These are phyloP conservation scores for Stevia rebaudiana DNA, from an alignment of 140 eudicot species.

Conservation along the genomic window DNA sequence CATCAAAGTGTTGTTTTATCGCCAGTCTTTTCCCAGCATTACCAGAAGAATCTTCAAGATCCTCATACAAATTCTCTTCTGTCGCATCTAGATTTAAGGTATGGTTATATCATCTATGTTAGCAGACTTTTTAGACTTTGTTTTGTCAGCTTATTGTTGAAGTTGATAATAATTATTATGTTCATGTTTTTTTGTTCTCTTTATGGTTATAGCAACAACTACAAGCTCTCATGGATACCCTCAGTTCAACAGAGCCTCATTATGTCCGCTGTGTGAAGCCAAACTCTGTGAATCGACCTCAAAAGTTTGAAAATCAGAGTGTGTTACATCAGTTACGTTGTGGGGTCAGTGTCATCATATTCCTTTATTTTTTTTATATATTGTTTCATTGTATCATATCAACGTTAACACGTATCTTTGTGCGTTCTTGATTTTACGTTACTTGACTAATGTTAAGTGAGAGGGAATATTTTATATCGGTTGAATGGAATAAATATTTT, in stretches of 20 bases:
- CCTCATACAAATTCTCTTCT: slow-evolving; percentile 92
- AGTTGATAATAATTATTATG: background rate
- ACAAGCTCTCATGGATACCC: slow-evolving; percentile 98
- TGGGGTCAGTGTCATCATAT: slow-evolving; percentile 64
- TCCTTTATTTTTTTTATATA: slow-evolving; percentile 1
- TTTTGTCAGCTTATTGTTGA: background rate
- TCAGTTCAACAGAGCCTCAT: slow-evolving; percentile 86
- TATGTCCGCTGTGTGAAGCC: slow-evolving; percentile 92
- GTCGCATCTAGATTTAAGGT: slow-evolving; percentile 98
- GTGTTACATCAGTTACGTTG: slow-evolving; percentile 92
- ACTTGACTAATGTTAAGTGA: slow-evolving; percentile 1
- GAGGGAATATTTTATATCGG: background rate
- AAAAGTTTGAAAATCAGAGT: slow-evolving; percentile 75
- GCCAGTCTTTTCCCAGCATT: slow-evolving; percentile 79
- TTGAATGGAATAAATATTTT: background rate
- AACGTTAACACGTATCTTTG: background rate
- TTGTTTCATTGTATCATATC: background rate
- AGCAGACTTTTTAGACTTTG: background rate
- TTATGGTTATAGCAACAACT: slow-evolving; percentile 79
- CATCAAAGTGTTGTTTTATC: slow-evolving; percentile 73
- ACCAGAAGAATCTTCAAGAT: slow-evolving; percentile 82
- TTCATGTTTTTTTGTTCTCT: slow-evolving; percentile 3
- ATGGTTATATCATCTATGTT: slow-evolving; percentile 16
- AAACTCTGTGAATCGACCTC: slow-evolving; percentile 70
- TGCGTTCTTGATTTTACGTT: background rate